Base-by-base conservation (phyloP, 345 rosid species). In the Arabidopsis arenosa region DNA sequence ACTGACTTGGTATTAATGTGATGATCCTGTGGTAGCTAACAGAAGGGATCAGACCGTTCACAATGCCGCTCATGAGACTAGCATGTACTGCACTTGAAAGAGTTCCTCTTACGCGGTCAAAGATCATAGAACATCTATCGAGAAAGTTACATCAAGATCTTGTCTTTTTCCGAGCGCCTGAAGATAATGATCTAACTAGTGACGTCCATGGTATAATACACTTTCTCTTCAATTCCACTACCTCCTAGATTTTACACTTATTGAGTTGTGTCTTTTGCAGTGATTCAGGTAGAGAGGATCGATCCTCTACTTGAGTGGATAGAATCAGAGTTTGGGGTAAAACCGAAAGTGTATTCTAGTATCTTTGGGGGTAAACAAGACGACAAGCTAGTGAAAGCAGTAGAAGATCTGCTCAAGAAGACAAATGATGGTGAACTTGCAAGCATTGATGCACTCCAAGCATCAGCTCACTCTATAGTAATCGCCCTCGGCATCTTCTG, bases 31-130 rank as follows among this genome's bases (percentile, higher is more conserved):
- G 84, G 7, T 84, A 90, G 98, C 85, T 81, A 86, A 76, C 80
- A 80, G 99, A 95, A 87, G 99, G 99, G 73, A 89, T 95, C 61
- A 89, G 99, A 80, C 99, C 98, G 69, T 95, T 95, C 68, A 89
- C 91, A 9, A 95, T 95, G 98, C 98, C 99, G 17, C 88, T 95
- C 41, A 95, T 95, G 99, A 89, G 82, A 81, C 96, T 95, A 63
- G 97, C 96, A n/a, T 92, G 98, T 68, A 90, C 98, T 51, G 99
- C 98, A 0, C 63, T 92, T 75, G 99, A 92, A 79, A 90, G 99
- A 84, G 99, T 90, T 81, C 96, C 97, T 41, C 85, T 95, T 13
- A 92, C 93, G 3, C 83, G 99, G 6, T 70, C 79, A 4, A 90
- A 87, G 82, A 77, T 90, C 65, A 84, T 92, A 6, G 89, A 87